Evolutionary conservation across 2,329 filamentous ascomycete species (phyloP), one percentile per base, ranked within the genome.

Genomic region (Xylariaceae sp.): DNA sequence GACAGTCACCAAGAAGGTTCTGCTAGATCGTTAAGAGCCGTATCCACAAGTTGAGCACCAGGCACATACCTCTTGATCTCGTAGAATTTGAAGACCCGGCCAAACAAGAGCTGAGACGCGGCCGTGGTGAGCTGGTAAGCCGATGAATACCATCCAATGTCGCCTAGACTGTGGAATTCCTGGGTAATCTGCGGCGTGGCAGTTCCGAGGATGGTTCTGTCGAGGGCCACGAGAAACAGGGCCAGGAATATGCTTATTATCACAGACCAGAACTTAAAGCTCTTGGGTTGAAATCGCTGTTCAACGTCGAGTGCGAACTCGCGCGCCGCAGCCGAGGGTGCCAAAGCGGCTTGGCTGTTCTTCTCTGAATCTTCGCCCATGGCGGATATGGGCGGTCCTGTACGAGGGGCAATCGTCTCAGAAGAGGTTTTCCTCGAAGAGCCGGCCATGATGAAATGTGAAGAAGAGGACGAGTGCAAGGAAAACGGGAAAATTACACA

Each of bases 61-160:
- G 21, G 15, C n/a, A 19, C 71, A 58, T 59, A 78, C 70, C 69
- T 73, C 53, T 79, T 77, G 57, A 77, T 69, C 52, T 76, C 72
- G 59, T 80, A 82, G 58, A 79, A 79, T 57, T 74, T 76, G 65
- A 80, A 83, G 37, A 82, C 72, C 37, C 78, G 72, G 6, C 80
- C 79, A 62, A 78, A 81, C 8, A 80, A 62, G 3, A 80, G 70
- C 61, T 80, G 77, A 16, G 74, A 77, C n/a, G 78, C 78, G 6
- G 79, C 76, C 2, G 79, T 80, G 12, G 81, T 83, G 58, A 85
- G 70, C 73, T 84, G 79, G 64, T 84, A 83, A 1, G 80, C 76
- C 36, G 79, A 80, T 5, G 79, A 81, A 65, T 85, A 85, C 83
- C 83, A 86, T 48, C 81, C 81, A 53, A 85, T 80, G 56, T 86